Base-by-base conservation (phyloP, 2,329 filamentous ascomycete genomes). In the Peltaster fructicola region DNA sequence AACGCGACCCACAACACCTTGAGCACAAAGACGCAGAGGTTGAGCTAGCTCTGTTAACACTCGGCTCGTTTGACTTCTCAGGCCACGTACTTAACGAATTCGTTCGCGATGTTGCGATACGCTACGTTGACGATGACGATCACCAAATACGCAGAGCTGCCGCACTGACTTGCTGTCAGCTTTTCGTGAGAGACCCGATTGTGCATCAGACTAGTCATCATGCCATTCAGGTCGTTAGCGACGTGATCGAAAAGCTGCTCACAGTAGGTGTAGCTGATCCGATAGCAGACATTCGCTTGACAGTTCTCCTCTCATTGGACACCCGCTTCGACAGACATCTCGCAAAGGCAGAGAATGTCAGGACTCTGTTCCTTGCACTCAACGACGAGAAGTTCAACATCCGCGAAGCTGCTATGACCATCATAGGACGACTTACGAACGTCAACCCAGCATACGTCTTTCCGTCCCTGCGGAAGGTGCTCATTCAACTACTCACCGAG, bases 361-460 rank as follows among this genome's bases (percentile, higher is more conserved):
- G 90, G 11, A 92, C 84, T 8, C 57, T 98, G 1, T 95, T 99
- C 52, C 74, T 95, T 31, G 85, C 88, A 1, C 65, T 98, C 9
- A 93, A 98, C 38, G 88, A 99, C 41, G 85, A 95, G 45, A 67
- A 82, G 2, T 98, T 95, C 36, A 64, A 73, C 2, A 92, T 95
- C 31, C 68, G 90, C 40, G 84, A 98, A 54, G 85, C 88, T 14
- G 79, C 88, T 6, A 93, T 99, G 43, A 76, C 80, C 10, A 93
- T 98, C 36, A 92, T 98, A 41, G 90, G 88, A 15, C 80, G 90
- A 8, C 60, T 99, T 29, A 90, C 88, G 1, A 68, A 70, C 25
- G 74, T 82, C 36, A 98, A 98, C 37, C 90, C 88, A 1, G 90
- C 90, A 30, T 98, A 98, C 51, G 84, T 98, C 37, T 91, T 98